Percentiles rank a stretch among this genome's conserved stretches.
phyloP scores from a whole-genome alignment of 2,329 filamentous ascomycete species.

The Ophiostoma sp. region DNA sequence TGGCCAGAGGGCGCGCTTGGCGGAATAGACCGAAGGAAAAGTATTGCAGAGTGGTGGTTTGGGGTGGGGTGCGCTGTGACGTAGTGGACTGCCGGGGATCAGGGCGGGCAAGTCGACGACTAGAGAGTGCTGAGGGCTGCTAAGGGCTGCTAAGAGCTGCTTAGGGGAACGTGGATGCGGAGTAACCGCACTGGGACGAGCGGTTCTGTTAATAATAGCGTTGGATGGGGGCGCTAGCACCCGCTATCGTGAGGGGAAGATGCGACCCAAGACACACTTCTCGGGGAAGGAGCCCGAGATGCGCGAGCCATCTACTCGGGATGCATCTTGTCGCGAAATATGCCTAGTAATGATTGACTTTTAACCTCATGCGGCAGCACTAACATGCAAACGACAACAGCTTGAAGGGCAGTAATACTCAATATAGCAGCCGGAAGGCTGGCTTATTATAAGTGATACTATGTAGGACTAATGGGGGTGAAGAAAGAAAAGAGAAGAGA shows the following conservation, averaged over 20 bases:
- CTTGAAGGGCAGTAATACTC: neutral
- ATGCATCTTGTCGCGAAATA: neutral
- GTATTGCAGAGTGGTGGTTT: neutral
- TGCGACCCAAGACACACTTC: neutral
- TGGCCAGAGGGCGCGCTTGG: neutral
- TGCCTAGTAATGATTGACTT: neutral
- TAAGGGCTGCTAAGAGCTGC: neutral
- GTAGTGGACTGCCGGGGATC: neutral
- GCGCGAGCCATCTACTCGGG: neutral
- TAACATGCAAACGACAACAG: neutral
- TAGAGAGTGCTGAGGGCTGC: neutral
- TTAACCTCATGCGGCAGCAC: neutral
- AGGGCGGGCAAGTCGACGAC: neutral
- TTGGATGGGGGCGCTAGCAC: constrained; percentile 8
- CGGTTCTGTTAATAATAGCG: neutral
- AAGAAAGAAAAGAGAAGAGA: neutral
- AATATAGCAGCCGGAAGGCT: neutral
- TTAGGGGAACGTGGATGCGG: neutral
- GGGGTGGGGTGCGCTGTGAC: constrained; percentile 4
- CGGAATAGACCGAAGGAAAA: neutral
- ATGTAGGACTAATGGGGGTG: neutral
- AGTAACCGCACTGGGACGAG: neutral
- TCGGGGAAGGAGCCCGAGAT: constrained; percentile 2
- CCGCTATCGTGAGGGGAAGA: constrained; percentile 1
- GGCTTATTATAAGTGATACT: constrained; percentile 9